A percentile compares a stretch with the other conserved stretches of the same genome.
Evolutionary conservation across 176 grass and related monocot species (phyloP).

Genomic region (Eragrostis curvula): DNA sequence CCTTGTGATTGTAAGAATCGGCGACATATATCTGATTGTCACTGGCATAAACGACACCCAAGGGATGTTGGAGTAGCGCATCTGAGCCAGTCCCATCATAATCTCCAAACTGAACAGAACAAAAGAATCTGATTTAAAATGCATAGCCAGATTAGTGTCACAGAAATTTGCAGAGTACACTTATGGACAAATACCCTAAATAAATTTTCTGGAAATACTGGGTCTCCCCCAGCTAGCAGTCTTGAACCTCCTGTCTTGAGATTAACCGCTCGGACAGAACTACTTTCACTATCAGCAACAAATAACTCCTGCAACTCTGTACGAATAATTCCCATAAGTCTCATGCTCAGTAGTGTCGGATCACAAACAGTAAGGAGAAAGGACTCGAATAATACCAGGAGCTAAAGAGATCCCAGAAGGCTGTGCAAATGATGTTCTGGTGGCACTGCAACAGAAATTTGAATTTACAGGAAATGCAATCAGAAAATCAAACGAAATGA

Average conservation of each 20-base stretch:
- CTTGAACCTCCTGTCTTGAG: conserved; percentile 88
- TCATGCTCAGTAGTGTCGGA: conserved; percentile 20
- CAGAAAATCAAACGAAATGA: conserved; percentile 13
- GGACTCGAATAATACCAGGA: conserved; percentile 59
- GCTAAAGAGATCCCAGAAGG: conserved; percentile 93
- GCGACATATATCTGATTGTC: conserved; percentile 90
- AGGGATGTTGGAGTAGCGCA: conserved; percentile 88
- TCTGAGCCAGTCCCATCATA: conserved; percentile 79
- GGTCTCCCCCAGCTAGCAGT: conserved; percentile 91
- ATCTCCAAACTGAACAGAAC: conserved; percentile 81
- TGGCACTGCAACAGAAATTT: conserved; percentile 57
- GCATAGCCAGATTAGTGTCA: not conserved
- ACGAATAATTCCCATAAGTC: conserved; percentile 39
- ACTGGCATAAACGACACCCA: conserved; percentile 75
- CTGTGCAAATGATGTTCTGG: conserved; percentile 84
- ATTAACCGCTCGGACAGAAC: conserved; percentile 95
- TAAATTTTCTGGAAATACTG: conserved; percentile 88
- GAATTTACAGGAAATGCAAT: conserved; percentile 29
- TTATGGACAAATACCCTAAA: conserved; percentile 79
- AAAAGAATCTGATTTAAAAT: conserved; percentile 28
- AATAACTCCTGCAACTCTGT: conserved; percentile 78
- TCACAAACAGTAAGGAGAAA: conserved; percentile 20
- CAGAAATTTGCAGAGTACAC: conserved; percentile 23
- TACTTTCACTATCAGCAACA: conserved; percentile 99
- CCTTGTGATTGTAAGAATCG: conserved; percentile 99